A percentile compares a stretch with the other conserved stretches of the same genome.
These are phyloP conservation scores for Xylaria sp. DNA, from an alignment of 2,329 filamentous ascomycete species.

Conservation along the genomic window DNA sequence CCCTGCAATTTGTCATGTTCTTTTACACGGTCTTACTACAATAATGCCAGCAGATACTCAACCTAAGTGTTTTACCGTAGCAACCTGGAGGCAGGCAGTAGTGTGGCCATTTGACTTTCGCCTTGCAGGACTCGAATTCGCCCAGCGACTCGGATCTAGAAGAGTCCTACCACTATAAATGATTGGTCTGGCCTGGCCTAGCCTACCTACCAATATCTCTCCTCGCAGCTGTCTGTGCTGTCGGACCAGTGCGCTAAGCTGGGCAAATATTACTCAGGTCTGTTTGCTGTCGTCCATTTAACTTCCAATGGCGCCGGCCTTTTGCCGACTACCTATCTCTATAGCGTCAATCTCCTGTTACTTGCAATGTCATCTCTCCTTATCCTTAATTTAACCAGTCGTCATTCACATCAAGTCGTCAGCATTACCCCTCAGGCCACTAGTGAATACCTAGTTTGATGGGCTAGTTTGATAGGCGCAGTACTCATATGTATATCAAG, in stretches of 20 bases:
- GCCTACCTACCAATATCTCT: neutral
- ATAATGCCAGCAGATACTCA: neutral
- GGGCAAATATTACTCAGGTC: neutral
- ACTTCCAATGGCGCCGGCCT: neutral
- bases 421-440: conserved; percentile 20
- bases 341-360: neutral
- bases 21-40: neutral
- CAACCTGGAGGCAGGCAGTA: neutral
- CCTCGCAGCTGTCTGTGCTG: neutral
- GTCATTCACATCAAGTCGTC: conserved; percentile 1
- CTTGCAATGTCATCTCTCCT: no score
- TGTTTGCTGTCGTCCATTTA: neutral
- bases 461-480: conserved; percentile 16
- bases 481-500: conserved; percentile 12
- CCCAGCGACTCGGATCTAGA: conserved; percentile 12
- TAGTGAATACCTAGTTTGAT: conserved; percentile 2
- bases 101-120: neutral
- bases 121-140: conserved; percentile 8
- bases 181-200: neutral
- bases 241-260: neutral
- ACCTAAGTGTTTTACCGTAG: no score
- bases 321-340: neutral
- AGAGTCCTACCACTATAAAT: conserved; percentile 7
- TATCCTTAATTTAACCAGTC: neutral
- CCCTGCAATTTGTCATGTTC: conserved; percentile 5